Evolutionary conservation across 805 yeast genomes (phyloP), one percentile per base, ranked within the genome.

Genomic region (Kazachstania bromeliacearum): DNA sequence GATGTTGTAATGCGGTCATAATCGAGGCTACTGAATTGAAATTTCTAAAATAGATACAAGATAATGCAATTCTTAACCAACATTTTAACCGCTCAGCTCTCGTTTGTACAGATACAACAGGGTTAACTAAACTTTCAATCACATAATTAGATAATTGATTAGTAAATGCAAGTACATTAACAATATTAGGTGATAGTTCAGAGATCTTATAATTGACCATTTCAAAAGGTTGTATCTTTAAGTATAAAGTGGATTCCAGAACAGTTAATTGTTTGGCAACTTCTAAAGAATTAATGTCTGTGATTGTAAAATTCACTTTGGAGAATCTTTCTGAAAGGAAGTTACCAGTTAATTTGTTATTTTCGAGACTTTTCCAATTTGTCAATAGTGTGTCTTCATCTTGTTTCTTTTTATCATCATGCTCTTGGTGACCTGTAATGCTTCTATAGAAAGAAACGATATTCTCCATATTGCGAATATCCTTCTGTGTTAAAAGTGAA

Each of bases 1-100:
- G 83, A 35, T 80, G 77, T 53, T 83, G 94, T 42, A 83, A 62
- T 2, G 87, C 70, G 1, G 87, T 80, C 63, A 83, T 74, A 31
- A 83, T 79, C 1, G 89, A 79, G 2, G 89, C 88, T 42, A 83
- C 62, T 0, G 92, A 77, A 51, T 83, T 83, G 62, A 77, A 82
- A 53, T 83, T 83, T 41, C 87, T 65, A 54, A 82, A 66, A 48
- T 81, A 79, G 28, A 79, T 65, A 45, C 87, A 77, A 1, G 87
- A 78, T 36, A 79, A 65, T 0, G 85, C 83, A 23, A 82, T 68
- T 49, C 79, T 79, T 39, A 83, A 59, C 94, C 94, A 83, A 10
- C 74, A 68, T 46, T 76, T 76, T 24, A 81, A 54, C 36, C 76
- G 68, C 37, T 66, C 66, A 7, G 68, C 62, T 41, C 89, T 65